A percentile compares a stretch with the other conserved stretches of the same genome.
Evolutionary conservation across 345 rosid species (phyloP).

Genomic region (Corymbia maculata): DNA sequence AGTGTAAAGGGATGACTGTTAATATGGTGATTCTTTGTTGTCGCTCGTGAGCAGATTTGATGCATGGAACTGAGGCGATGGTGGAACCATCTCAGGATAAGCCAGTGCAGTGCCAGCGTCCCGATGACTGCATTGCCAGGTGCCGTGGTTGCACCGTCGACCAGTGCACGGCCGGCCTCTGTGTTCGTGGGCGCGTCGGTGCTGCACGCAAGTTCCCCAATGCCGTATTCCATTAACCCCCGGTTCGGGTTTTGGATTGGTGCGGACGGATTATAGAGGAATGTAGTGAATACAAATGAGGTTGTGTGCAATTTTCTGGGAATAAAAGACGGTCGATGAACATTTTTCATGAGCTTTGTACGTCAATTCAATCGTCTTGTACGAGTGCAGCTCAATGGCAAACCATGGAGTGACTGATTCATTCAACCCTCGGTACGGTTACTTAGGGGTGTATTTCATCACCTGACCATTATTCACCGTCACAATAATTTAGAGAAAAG

Average conservation of each 20-base stretch:
- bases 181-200: not conserved
- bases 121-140: not conserved
- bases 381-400: too few species aligned
- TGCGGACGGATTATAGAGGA: not conserved
- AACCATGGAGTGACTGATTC: not conserved
- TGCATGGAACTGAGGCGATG: not conserved
- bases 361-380: too few species aligned
- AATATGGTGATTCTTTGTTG: too few species aligned
- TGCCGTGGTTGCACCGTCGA: not conserved
- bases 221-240: not conserved
- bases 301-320: not conserved
- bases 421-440: not conserved
- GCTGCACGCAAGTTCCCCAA: not conserved
- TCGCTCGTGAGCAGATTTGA: too few species aligned
- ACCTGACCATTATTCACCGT: not conserved
- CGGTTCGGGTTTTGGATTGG: too few species aligned
- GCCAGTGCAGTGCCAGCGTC: not conserved
- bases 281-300: not conserved
- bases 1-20: too few species aligned
- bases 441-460: not conserved
- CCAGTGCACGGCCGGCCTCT: not conserved
- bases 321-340: not conserved
- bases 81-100: not conserved
- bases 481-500: too few species aligned
- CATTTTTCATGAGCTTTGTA: too few species aligned